A percentile compares a stretch with the other conserved stretches of the same genome.
phyloP scores from a whole-genome alignment of 2,329 filamentous ascomycete species.

The Epicoccum nigrum region DNA sequence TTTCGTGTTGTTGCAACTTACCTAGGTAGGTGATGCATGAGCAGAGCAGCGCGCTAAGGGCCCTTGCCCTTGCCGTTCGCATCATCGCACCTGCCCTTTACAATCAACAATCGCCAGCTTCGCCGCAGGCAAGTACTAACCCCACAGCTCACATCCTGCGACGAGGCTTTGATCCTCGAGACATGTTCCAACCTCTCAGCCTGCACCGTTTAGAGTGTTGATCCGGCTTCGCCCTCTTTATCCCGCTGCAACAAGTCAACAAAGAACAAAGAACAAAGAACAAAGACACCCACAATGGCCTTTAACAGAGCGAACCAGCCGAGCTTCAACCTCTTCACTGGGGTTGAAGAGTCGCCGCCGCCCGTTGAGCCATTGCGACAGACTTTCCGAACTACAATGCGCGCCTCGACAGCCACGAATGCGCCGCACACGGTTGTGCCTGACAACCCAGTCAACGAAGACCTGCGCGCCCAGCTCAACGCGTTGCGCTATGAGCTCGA shows the following conservation, averaged over 20 bases:
- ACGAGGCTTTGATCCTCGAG: background rate
- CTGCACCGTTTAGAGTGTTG: background rate
- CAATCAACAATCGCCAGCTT: slow-evolving; percentile 12
- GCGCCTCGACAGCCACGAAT: slow-evolving; percentile 53
- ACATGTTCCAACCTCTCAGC: slow-evolving; percentile 4
- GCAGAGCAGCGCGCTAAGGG: slow-evolving; percentile 10
- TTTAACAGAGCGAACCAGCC: slow-evolving; percentile 49
- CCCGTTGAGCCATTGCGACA: slow-evolving; percentile 50
- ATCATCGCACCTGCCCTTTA: slow-evolving; percentile 15
- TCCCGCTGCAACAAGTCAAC: slow-evolving; percentile 8
- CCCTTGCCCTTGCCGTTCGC: slow-evolving; percentile 13
- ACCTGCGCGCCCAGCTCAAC: slow-evolving; percentile 87
- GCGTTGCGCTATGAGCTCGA: slow-evolving; percentile 87
- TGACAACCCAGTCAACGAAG: slow-evolving; percentile 65
- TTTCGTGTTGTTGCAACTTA: background rate
- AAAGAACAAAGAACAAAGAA: slow-evolving; percentile 31
- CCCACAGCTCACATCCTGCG: background rate
- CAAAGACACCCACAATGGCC: slow-evolving; percentile 30
- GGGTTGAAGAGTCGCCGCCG: slow-evolving; percentile 46
- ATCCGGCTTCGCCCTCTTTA: background rate
- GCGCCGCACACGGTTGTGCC: slow-evolving; percentile 46
- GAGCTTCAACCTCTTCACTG: slow-evolving; percentile 57
- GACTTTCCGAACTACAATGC: slow-evolving; percentile 48
- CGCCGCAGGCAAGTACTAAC: slow-evolving; percentile 3
- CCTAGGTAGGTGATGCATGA: no score